Base-by-base conservation (phyloP, 371 early-diverging fungal genomes). In the Mucor piriformis region DNA sequence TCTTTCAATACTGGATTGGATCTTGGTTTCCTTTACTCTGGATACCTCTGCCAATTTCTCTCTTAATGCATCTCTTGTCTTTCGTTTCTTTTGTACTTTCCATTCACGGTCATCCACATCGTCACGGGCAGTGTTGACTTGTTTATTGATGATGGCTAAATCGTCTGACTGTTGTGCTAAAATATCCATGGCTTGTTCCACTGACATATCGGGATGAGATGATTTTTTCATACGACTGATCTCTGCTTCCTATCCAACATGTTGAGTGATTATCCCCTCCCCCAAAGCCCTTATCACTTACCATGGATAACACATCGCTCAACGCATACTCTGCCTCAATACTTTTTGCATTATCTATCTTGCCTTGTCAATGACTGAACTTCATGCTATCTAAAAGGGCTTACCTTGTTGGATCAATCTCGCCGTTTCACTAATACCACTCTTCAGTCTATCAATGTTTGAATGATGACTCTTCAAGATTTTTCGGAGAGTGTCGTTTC, bases 171-270 rank as follows among this genome's bases (percentile, higher is more conserved):
- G 59, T 12, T 38, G 44, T n/a, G 24, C 29, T 21, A 63, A 13
- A 7, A 52, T 21, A 2, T 32, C 4, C 32, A 54, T 56, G 25
- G 63, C 66, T 34, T 61, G 50, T 37, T 55, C 63, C 10, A 63
- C 33, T 34, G 61, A 59, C 51, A 37, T 6, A 11, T 46, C 56
- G 37, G 37, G 7, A 15, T 44, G 25, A 6, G 44, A 37, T 33
- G 37, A 24, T n/a, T 43, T 27, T 2, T 63, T 35, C 2, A 63
- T 57, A 51, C 40, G 34, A 4, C 25, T 18, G 1, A 63, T 25
- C 40, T 63, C 52, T 15, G 29, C 47, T 40, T 57, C 53, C 47
- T 52, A 35, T 34, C n/a, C 24, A 29, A 44, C 21, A 29, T 29
- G 8, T 29, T 29, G 29, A 29, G 29, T 29, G 0, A 4, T 29